A percentile compares a stretch with the other conserved stretches of the same genome.
phyloP scores from a whole-genome alignment of 2,329 filamentous ascomycete genomes.

The Chaetomiaceae sp. region DNA sequence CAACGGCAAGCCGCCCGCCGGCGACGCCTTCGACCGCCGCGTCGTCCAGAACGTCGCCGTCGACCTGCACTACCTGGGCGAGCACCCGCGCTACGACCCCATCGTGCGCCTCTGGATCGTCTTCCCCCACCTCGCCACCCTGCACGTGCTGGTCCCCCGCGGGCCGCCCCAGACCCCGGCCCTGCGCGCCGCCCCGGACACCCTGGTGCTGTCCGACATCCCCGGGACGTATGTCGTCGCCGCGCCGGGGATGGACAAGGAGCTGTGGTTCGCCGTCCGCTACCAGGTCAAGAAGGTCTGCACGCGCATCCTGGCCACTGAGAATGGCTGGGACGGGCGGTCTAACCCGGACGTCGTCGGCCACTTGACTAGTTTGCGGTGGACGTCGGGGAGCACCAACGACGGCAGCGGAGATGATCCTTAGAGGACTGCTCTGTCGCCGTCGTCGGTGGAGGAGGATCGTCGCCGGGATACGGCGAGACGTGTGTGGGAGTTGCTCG shows the following conservation, averaged over 20 bases:
- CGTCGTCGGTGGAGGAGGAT: no score
- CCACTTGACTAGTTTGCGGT: constrained; percentile 8
- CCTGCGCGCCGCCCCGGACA: constrained; percentile 1
- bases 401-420: background rate
- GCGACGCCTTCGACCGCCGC: background rate
- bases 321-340: constrained; percentile 8
- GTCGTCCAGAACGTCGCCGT: constrained; percentile 14
- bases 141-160: constrained; percentile 18
- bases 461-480: no score
- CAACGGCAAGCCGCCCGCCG: background rate
- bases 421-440: background rate
- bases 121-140: constrained; percentile 9
- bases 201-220: constrained; percentile 5
- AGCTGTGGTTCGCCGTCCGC: constrained; percentile 15
- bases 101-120: constrained; percentile 11
- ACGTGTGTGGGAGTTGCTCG: no score
- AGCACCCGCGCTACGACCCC: constrained; percentile 7
- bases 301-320: constrained; percentile 1
- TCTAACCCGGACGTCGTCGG: constrained; percentile 5
- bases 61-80: constrained; percentile 16
- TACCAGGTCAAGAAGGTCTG: constrained; percentile 16
- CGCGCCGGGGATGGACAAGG: constrained; percentile 6
- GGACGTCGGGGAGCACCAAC: background rate
- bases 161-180: constrained; percentile 9
- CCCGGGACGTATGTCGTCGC: constrained; percentile 6